Percentiles rank a stretch among this genome's conserved stretches.
These are phyloP conservation scores for Paramecium sonneborni DNA, from an alignment of 73 alveolate genomes.

Conservation along the genomic window DNA sequence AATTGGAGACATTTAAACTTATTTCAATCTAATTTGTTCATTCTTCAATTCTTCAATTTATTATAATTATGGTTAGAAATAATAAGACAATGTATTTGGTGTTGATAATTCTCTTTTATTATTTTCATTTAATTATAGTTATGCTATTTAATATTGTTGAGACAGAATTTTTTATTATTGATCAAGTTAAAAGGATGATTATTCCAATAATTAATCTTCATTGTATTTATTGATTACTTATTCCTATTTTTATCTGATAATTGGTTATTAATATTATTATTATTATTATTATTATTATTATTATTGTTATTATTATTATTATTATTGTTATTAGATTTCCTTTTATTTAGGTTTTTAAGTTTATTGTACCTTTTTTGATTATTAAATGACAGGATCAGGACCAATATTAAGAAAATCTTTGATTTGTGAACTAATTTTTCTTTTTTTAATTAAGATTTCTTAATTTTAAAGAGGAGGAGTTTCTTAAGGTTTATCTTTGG, in stretches of 20 bases:
- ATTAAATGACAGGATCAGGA: background rate
- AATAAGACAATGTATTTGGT: conserved; percentile 2
- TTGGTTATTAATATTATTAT: background rate
- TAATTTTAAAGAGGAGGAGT: background rate
- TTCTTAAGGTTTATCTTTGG: background rate
- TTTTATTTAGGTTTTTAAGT: background rate
- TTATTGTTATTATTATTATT: background rate
- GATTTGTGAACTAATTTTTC: background rate
- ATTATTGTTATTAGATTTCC: background rate
- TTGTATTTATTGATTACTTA: background rate
- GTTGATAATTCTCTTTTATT: background rate
- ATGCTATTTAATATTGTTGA: background rate
- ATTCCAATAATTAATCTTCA: background rate
- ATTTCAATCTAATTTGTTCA: background rate
- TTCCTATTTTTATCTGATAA: background rate
- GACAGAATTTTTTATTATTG: background rate
- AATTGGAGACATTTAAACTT: background rate
- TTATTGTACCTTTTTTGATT: background rate
- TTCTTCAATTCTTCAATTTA: background rate
- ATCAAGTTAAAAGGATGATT: background rate
- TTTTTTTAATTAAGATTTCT: background rate
- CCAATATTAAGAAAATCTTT: background rate
- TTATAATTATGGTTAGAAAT: background rate
- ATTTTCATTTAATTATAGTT: background rate
- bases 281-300: background rate